Base-by-base conservation (phyloP, 768 basidiomycete species). In the Rhizopogon rudus region DNA sequence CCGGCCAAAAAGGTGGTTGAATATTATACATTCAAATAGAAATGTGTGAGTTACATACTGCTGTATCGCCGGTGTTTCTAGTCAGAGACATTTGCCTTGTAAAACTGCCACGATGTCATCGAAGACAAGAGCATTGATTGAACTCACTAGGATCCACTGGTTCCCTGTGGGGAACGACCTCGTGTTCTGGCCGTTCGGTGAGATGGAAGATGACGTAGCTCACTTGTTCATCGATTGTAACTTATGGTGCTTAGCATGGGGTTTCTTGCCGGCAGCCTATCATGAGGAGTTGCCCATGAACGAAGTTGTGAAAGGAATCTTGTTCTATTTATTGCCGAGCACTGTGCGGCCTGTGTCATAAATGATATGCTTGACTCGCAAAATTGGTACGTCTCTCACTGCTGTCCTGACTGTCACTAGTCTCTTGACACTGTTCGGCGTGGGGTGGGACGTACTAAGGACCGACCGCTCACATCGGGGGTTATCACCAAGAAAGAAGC, bases 281-380 rank as follows among this genome's bases (percentile, higher is more conserved):
- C 10, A 31, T 10, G 28, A 6, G 28, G 14, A 25, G 9, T n/a
- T 17, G 28, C 44, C 29, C n/a, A 6, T 12, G 29, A 17, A 6
- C 5, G 9, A 29, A 6, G 5, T 29, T 9, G 14, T n/a, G 25
- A 29, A 45, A 16, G 28, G 16, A 29, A 29, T 44, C 9, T 9
- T n/a, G 10, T 31, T 17, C n/a, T 45, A n/a, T n/a, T 16, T 28
- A 45, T 28, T n/a, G 4, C 44, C 6, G 14, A 57, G 52, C 17
- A 74, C 37, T 68, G 75, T 52, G 78, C 78, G 80, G 1, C 31
- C 9, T 80, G 79, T 58, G 80, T 80, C 2, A 65, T 81, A 37
- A 81, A 82, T 56, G 80, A 81, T 56, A 81, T 81, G 14, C 75
- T 79, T 51, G 80, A 82, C 63, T 71, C 77, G 74, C 16, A 75